phyloP scores from a whole-genome alignment of 2,329 filamentous ascomycete species.

The Acarospora socialis region DNA sequence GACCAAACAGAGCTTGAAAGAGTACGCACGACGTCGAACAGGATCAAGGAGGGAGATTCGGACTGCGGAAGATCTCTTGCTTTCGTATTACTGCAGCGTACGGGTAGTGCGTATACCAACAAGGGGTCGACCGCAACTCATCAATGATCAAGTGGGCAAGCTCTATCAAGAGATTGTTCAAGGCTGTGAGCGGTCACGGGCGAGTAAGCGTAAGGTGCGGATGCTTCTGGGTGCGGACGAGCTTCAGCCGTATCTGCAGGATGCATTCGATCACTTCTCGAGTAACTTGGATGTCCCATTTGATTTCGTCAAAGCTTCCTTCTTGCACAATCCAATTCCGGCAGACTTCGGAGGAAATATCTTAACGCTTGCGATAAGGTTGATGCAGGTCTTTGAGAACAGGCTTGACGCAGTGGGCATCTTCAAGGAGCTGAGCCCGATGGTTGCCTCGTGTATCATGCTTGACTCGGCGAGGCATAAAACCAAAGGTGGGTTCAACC shows the following conservation, averaged over 20 bases:
- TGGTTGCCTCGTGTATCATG: slow-evolving; percentile 39
- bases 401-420: slow-evolving; percentile 18
- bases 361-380: slow-evolving; percentile 31
- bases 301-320: slow-evolving; percentile 36
- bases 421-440: slow-evolving; percentile 31
- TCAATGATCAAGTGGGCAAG: slow-evolving; percentile 34
- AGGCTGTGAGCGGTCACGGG: slow-evolving; percentile 27
- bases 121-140: slow-evolving; percentile 31
- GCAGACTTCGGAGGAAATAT: slow-evolving; percentile 37
- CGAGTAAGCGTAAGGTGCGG: slow-evolving; percentile 30
- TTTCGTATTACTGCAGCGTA: slow-evolving; percentile 37
- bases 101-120: slow-evolving; percentile 36
- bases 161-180: slow-evolving; percentile 30
- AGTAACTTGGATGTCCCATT: slow-evolving; percentile 32
- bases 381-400: slow-evolving; percentile 21
- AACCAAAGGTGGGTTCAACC: slow-evolving; percentile 17
- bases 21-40: slow-evolving; percentile 31
- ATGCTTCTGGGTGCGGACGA: slow-evolving; percentile 35
- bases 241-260: slow-evolving; percentile 34
- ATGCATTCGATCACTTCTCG: slow-evolving; percentile 38
- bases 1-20: slow-evolving; percentile 23
- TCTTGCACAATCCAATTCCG: slow-evolving; percentile 33
- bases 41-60: slow-evolving; percentile 27
- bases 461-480: slow-evolving; percentile 30
- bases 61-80: slow-evolving; percentile 33